Evolutionary conservation across 148 eudicot genomes (phyloP).

Genomic region (Vaccinium darrowii): DNA sequence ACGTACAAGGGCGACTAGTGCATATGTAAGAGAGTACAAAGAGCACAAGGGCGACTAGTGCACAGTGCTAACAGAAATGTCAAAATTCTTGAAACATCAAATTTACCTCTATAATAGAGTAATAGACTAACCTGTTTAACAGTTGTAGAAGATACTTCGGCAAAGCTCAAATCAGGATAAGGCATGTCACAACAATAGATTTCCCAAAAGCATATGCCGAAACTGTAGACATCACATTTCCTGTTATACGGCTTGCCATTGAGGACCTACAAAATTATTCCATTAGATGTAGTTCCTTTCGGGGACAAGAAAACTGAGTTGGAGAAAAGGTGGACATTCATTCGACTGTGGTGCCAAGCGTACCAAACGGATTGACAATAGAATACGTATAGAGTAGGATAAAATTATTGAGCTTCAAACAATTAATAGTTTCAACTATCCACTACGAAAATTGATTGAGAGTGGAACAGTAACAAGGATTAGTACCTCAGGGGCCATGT

Average conservation of each 20-base stretch:
- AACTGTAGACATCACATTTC: slow-evolving; percentile 92
- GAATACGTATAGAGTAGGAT: too few relatives aligned
- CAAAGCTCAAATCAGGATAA: slow-evolving; percentile 75
- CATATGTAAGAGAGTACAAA: background rate
- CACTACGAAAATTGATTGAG: background rate
- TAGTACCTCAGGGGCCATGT: slow-evolving; percentile 95
- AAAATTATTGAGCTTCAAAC: background rate
- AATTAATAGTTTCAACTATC: background rate
- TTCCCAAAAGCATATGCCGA: slow-evolving; percentile 96
- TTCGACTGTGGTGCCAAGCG: background rate
- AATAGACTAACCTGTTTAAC: slow-evolving; percentile 62
- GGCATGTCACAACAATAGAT: slow-evolving; percentile 92
- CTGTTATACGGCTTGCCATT: slow-evolving; percentile 87
- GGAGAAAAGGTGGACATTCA: background rate
- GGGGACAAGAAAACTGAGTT: background rate
- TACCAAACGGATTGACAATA: too few relatives aligned
- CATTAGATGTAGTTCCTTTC: background rate
- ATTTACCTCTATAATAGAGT: background rate
- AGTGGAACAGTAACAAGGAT: background rate
- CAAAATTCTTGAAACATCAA: background rate
- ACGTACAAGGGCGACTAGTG: background rate
- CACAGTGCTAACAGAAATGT: background rate
- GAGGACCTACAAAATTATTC: slow-evolving; percentile 54
- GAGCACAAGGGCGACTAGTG: too few relatives aligned
- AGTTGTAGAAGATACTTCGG: slow-evolving; percentile 70